A percentile compares a stretch with the other conserved stretches of the same genome.
phyloP scores from a whole-genome alignment of 2,329 filamentous ascomycete species.

The Lecanosticta acicola region DNA sequence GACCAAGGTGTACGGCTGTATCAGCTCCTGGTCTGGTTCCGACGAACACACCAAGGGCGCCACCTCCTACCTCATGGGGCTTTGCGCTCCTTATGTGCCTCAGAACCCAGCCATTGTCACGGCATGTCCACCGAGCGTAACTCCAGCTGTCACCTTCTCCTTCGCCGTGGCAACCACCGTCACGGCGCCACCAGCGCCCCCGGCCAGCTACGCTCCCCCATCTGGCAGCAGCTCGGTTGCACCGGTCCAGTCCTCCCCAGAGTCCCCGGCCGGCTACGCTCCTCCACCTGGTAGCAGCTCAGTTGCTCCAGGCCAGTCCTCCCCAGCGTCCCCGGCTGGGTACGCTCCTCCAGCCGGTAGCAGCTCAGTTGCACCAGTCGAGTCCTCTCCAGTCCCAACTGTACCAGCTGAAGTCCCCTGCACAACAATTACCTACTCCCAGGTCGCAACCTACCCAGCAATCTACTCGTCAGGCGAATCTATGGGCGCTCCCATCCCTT shows the following conservation, averaged over 20 bases:
- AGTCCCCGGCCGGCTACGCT: too few relatives aligned
- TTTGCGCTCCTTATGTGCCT: constrained; percentile 71
- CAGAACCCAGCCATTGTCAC: constrained; percentile 83
- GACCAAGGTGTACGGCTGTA: constrained; percentile 71
- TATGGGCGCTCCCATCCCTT: constrained; percentile 29
- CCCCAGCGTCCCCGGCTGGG: background rate
- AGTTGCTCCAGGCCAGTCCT: constrained; percentile 9
- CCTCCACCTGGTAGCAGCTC: constrained; percentile 13
- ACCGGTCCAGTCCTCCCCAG: too few relatives aligned
- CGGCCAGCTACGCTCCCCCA: background rate
- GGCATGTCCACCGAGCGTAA: constrained; percentile 58
- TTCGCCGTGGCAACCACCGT: constrained; percentile 18
- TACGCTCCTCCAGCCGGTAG: constrained; percentile 7
- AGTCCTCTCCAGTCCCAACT: constrained; percentile 7
- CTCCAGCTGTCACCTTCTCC: constrained; percentile 35
- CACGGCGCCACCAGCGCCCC: constrained; percentile 7
- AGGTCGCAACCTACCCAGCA: constrained; percentile 32
- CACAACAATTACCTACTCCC: constrained; percentile 41
- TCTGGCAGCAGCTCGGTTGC: background rate
- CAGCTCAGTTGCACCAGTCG: constrained; percentile 11
- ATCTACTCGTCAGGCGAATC: constrained; percentile 34
- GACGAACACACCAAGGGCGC: constrained; percentile 63
- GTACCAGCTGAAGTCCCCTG: constrained; percentile 23
- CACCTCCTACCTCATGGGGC: constrained; percentile 80
- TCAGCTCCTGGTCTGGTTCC: constrained; percentile 67